phyloP scores from a whole-genome alignment of 345 rosid genomes.

The Draba incana region DNA sequence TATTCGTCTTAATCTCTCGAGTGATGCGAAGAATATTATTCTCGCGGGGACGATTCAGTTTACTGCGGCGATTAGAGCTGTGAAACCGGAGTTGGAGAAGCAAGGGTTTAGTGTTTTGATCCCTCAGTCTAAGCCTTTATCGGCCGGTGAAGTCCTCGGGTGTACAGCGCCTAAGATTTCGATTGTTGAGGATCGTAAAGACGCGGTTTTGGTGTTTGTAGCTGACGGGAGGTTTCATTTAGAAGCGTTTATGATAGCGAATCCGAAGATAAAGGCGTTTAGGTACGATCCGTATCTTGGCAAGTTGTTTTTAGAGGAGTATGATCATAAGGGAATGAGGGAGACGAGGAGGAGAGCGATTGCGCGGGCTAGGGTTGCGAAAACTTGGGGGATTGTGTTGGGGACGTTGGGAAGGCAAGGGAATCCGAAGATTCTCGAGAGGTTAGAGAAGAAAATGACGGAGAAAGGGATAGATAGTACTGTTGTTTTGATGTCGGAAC shows the following conservation, averaged over 20 bases:
- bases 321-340: constrained; percentile 93
- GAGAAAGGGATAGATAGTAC: constrained; percentile 63
- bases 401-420: constrained; percentile 98
- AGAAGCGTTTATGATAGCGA: constrained; percentile 94
- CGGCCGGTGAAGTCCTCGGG: constrained; percentile 88
- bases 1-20: constrained; percentile 50
- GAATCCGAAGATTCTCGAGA: constrained; percentile 73
- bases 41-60: constrained; percentile 95
- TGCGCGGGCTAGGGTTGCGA: constrained; percentile 50
- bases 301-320: constrained; percentile 81
- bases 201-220: constrained; percentile 64
- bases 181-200: constrained; percentile 17
- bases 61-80: constrained; percentile 77
- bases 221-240: constrained; percentile 93
- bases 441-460: constrained; percentile 76
- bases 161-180: constrained; percentile 78
- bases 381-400: constrained; percentile 79
- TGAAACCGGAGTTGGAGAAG: constrained; percentile 75
- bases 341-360: constrained; percentile 67
- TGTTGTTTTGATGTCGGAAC: constrained; percentile 82
- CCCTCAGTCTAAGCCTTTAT: constrained; percentile 88
- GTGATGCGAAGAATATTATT: constrained; percentile 40
- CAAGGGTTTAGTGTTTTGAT: constrained; percentile 67
- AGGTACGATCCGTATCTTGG: constrained; percentile 86
- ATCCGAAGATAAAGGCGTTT: constrained; percentile 69